Base-by-base conservation (phyloP, 805 yeast species). In the Henningerozyma blattae region DNA sequence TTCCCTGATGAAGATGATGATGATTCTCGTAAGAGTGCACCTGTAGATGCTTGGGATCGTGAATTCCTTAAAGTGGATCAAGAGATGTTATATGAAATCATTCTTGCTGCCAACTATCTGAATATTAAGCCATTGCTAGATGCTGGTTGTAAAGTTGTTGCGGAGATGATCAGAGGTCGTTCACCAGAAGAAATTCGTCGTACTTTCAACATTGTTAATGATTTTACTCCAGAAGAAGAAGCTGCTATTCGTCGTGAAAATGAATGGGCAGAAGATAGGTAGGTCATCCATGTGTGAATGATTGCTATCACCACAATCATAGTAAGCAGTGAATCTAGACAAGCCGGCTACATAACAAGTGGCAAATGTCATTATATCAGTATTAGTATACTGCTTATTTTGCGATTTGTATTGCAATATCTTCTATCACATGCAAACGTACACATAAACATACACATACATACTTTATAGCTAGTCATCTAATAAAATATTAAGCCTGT, bases 11-110 rank as follows among this genome's bases (percentile, higher is more conserved):
- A 78, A 34, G 84, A 75, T 37, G 95, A 84, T 42, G 87, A 80
- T 34, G 94, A 84, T 45, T 72, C 83, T 17, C 75, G 81, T 55
- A 83, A 82, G 53, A 70, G 89, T n/a, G 85, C 86, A 2, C 95
- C 94, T 3, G 85, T 89, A 33, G 89, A 81, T 41, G 86, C 86
- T 31, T 89, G 97, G 97, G 97, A 89, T 61, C 82, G 83, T 57
- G 84, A 82, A 57, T 89, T 87, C 57, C 70, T 89, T 47, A 82
- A 83, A 52, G 95, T 89, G 26, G 97, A 89, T 59, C 97, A 80
- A 52, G 89, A 80, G 46, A 80, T 80, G 87, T 65, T 80, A 37
- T 80, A 80, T 45, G 91, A 79, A 49, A 80, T 80, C 49, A 77
- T 80, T 37, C 61, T 77, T 37, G 89, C 89, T n/a, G 84, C 89